Base-by-base conservation (phyloP, 371 early-diverging fungal species). In the Mortierella sp. region DNA sequence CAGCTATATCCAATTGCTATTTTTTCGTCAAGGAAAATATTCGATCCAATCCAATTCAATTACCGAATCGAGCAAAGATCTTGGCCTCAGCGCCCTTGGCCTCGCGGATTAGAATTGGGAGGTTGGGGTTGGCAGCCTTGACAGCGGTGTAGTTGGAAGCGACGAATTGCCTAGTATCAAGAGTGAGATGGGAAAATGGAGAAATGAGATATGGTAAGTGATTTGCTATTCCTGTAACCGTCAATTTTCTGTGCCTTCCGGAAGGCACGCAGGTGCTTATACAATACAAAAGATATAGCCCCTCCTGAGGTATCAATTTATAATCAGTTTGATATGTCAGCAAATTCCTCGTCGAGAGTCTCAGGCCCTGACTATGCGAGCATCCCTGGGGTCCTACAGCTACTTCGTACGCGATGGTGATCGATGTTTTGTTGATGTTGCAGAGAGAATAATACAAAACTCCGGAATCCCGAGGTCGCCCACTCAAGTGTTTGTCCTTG, bases 21-120 rank as follows among this genome's bases (percentile, higher is more conserved):
- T 5, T 0, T 35, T 35, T 35, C 35, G 18, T 45, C 45, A 45
- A 16, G 12, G 11, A 43, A 11, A 45, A 45, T 45, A 12, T 16
- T 45, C 45, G 6, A 18, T 18, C 45, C 45, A 45, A 18, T 18
- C 1, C 22, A 51, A 43, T 9, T 1, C 10, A 24, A 78, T 64
- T 88, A 97, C 97, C 95, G 81, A 95, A 97, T 67, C 96, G 93
- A 72, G 95, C 97, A 88, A 95, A 96, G 63, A 94, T 91, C 72
- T 95, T 89, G 24, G 97, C 94, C 84, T 97, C 94, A 62, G 95
- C 90, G 60, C 94, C 94, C 59, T 84, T 84, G 35, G 96, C 96
- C 85, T 97, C 98, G 76, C 98, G 94, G 62, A 97, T 90, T 26
- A 97, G 90, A 73, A 97, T 93, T 52, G 97, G 97, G 49, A 97